These are phyloP conservation scores for Coemansia sp. DNA, from an alignment of 192 early-diverging fungal genomes.

Conservation along the genomic window DNA sequence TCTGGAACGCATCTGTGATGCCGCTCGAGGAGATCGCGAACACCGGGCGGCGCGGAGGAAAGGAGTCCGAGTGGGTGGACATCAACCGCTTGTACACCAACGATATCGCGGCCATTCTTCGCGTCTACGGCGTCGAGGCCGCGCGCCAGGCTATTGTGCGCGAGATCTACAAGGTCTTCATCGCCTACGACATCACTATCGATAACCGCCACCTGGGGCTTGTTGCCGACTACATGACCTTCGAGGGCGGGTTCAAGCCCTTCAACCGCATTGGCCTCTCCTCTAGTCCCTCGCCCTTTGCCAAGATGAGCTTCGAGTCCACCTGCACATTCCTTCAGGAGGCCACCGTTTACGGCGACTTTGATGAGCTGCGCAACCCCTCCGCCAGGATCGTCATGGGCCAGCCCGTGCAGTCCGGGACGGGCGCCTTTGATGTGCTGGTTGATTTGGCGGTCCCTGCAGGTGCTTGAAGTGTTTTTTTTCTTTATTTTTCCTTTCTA, in stretches of 20 bases:
- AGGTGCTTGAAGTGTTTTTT: slow-evolving; percentile 3
- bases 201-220: slow-evolving; percentile 93
- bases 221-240: slow-evolving; percentile 99
- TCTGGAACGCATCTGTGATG: slow-evolving; percentile 72
- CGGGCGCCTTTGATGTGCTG: slow-evolving; percentile 90
- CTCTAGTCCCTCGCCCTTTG: slow-evolving; percentile 90
- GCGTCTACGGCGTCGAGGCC: slow-evolving; percentile 97
- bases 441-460: slow-evolving; percentile 32
- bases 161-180: slow-evolving; percentile 91
- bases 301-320: slow-evolving; percentile 98
- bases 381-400: slow-evolving; percentile 94
- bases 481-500: not conserved
- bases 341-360: slow-evolving; percentile 87
- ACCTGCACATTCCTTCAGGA: slow-evolving; percentile 94
- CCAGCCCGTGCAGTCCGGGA: slow-evolving; percentile 88
- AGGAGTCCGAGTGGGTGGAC: slow-evolving; percentile 68
- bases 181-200: slow-evolving; percentile 90
- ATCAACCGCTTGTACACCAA: slow-evolving; percentile 89
- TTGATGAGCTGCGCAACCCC: slow-evolving; percentile 84
- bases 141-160: slow-evolving; percentile 89
- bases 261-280: slow-evolving; percentile 95
- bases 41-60: slow-evolving; percentile 20
- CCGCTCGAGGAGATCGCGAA: slow-evolving; percentile 39
- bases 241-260: slow-evolving; percentile 97
- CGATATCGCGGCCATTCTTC: slow-evolving; percentile 91